Percentiles rank a stretch among this genome's conserved stretches.
Conservation (phyloP, 2,329 filamentous ascomycete genomes). For the Aspergillus phoenicis region DNA sequence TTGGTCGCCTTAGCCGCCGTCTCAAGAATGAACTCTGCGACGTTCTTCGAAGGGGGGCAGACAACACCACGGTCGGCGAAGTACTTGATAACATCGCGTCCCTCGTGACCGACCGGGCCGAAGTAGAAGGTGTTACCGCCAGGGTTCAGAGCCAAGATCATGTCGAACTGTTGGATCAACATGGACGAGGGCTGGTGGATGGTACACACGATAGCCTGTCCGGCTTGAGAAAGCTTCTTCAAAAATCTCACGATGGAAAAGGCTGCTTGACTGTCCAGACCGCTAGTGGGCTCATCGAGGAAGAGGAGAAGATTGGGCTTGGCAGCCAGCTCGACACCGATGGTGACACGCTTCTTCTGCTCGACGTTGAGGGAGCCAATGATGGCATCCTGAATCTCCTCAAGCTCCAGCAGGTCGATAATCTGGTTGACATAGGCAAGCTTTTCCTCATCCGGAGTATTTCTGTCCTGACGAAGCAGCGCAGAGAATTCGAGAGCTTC, state of each 20-base stretch:
- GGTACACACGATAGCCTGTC: constrained; percentile 72
- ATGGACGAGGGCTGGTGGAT: constrained; percentile 73
- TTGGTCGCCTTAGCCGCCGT: constrained; percentile 62
- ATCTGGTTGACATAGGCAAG: constrained; percentile 68
- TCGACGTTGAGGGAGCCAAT: constrained; percentile 67
- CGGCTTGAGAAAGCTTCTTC: constrained; percentile 66
- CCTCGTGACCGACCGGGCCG: constrained; percentile 69
- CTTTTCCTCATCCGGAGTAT: constrained; percentile 61
- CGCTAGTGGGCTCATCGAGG: constrained; percentile 71
- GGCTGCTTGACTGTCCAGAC: constrained; percentile 69
- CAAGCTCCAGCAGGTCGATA: constrained; percentile 65
- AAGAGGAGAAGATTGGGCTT: constrained; percentile 69
- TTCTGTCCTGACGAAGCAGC: constrained; percentile 62
- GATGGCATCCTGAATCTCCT: constrained; percentile 68
- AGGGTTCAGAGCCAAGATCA: constrained; percentile 69
- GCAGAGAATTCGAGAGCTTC: constrained; percentile 72
- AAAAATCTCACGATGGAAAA: constrained; percentile 70
- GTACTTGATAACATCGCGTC: constrained; percentile 66
- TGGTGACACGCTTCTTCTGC: constrained; percentile 71
- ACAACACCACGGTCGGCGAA: constrained; percentile 67
- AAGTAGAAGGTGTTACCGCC: constrained; percentile 75
- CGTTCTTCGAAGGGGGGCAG: constrained; percentile 67
- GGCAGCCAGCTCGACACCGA: constrained; percentile 72
- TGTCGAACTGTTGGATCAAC: constrained; percentile 72
- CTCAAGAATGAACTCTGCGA: constrained; percentile 68